Evolutionary conservation across 495 filamentous ascomycete species (phyloP).

Genomic region (Penicillium salamii): DNA sequence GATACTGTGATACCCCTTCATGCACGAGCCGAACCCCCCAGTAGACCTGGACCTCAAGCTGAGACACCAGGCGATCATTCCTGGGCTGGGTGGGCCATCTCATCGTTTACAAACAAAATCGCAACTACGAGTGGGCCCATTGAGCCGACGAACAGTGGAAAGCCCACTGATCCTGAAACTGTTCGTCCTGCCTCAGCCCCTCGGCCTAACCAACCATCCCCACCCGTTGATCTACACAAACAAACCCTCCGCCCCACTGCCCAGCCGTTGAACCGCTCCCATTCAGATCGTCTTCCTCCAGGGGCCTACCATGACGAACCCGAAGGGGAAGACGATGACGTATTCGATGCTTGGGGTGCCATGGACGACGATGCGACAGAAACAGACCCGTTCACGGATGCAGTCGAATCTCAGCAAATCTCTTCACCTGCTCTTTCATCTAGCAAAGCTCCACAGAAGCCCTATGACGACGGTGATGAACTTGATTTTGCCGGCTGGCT

Average conservation of each 20-base stretch:
- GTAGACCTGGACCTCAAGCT: conserved; percentile 61
- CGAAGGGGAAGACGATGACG: conserved; percentile 53
- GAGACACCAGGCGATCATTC: conserved; percentile 70
- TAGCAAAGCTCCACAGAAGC: conserved; percentile 34
- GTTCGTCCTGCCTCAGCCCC: conserved; percentile 48
- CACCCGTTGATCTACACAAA: conserved; percentile 37
- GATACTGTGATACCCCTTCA: conserved; percentile 65
- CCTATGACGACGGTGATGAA: conserved; percentile 79
- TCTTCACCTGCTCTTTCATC: conserved; percentile 29
- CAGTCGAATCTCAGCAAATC: conserved; percentile 33
- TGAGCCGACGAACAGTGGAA: conserved; percentile 43
- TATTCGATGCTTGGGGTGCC: conserved; percentile 68
- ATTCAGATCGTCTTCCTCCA: conserved; percentile 39
- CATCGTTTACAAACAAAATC: conserved; percentile 96
- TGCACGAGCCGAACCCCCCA: conserved; percentile 31
- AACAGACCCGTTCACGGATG: conserved; percentile 47
- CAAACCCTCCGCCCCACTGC: conserved; percentile 37
- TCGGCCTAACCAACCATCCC: conserved; percentile 43
- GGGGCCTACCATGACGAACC: conserved; percentile 35
- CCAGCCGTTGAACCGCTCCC: conserved; percentile 41
- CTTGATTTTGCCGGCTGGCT: conserved; percentile 94
- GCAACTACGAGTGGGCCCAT: conserved; percentile 83
- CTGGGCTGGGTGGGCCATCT: conserved; percentile 98
- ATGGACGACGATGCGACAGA: conserved; percentile 59
- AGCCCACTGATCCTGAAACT: conserved; percentile 28